These are phyloP conservation scores for Talaromyces piceae DNA, from an alignment of 2,329 filamentous ascomycete genomes.

Conservation along the genomic window DNA sequence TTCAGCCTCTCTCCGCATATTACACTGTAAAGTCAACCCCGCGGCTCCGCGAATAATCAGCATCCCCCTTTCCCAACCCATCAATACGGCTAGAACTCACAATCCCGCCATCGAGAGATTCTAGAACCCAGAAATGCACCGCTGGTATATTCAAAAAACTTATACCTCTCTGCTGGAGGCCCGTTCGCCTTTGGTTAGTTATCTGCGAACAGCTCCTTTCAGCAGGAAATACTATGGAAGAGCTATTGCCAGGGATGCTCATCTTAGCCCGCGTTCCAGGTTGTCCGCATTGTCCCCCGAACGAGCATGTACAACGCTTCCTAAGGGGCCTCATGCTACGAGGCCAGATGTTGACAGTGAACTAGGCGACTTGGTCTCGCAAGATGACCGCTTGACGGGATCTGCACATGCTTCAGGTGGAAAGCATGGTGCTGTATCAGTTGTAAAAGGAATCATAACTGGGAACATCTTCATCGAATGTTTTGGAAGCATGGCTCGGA, in stretches of 20 bases:
- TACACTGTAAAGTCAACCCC: slow-evolving; percentile 7
- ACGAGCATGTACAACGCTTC: slow-evolving; percentile 26
- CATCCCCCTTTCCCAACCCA: slow-evolving; percentile 11
- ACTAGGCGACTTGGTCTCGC: slow-evolving; percentile 13
- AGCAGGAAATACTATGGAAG: slow-evolving; percentile 2
- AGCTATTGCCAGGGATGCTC: slow-evolving; percentile 23
- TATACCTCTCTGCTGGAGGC: slow-evolving; percentile 2
- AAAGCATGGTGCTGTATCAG: slow-evolving; percentile 12
- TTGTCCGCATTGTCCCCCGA: slow-evolving; percentile 30
- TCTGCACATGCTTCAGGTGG: slow-evolving; percentile 11
- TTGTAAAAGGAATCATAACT: slow-evolving; percentile 20
- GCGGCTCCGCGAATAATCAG: slow-evolving; percentile 9
- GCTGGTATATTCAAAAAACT: slow-evolving; percentile 8
- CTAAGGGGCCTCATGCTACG: slow-evolving; percentile 22
- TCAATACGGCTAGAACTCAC: slow-evolving; percentile 12
- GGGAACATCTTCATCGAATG: slow-evolving; percentile 41
- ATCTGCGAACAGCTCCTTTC: slow-evolving; percentile 3
- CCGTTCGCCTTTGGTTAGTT: slow-evolving; percentile 1
- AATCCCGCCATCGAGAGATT: slow-evolving; percentile 13
- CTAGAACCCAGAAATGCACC: slow-evolving; percentile 12
- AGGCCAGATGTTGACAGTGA: slow-evolving; percentile 18
- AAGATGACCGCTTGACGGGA: slow-evolving; percentile 10
- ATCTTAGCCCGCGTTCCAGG: slow-evolving; percentile 28
- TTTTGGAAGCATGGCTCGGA: slow-evolving; percentile 37
- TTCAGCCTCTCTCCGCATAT: slow-evolving; percentile 9